phyloP scores from a whole-genome alignment of 768 basidiomycete species.

The Scleroderma bovista region DNA sequence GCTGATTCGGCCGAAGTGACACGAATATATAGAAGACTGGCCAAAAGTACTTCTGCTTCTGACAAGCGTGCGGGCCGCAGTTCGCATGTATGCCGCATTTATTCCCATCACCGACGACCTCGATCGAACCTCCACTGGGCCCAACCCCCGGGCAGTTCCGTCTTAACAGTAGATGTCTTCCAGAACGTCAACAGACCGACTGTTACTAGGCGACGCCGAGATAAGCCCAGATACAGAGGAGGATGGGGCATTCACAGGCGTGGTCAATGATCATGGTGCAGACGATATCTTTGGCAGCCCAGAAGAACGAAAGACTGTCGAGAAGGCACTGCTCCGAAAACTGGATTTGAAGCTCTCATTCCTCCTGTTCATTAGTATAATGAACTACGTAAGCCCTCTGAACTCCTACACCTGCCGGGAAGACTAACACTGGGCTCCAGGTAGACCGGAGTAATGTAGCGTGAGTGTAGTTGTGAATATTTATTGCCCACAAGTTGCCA shows the following conservation, averaged over 20 bases:
- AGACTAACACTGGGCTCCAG: neutral
- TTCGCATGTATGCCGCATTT: no score
- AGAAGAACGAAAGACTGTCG: constrained; percentile 32
- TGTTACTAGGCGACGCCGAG: no score
- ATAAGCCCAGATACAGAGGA: no score
- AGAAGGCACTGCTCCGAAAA: constrained; percentile 36
- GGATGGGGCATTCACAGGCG: neutral
- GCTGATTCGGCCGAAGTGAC: no score
- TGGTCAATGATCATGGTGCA: neutral
- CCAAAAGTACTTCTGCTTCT: no score
- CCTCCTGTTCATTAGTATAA: constrained; percentile 37
- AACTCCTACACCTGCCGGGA: constrained; percentile 13
- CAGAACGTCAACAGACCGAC: no score
- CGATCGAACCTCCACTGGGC: no score
- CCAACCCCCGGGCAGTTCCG: no score
- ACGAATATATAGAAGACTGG: no score
- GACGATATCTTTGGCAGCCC: constrained; percentile 36
- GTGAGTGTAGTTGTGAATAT: neutral
- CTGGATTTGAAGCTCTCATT: constrained; percentile 38
- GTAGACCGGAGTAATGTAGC: neutral
- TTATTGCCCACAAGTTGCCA: neutral
- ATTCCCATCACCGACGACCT: no score
- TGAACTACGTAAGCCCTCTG: constrained; percentile 33
- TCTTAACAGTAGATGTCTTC: no score
- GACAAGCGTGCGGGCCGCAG: no score